Base-by-base conservation (phyloP, 176 grass and related monocot genomes). In the Triticum aestivum region DNA sequence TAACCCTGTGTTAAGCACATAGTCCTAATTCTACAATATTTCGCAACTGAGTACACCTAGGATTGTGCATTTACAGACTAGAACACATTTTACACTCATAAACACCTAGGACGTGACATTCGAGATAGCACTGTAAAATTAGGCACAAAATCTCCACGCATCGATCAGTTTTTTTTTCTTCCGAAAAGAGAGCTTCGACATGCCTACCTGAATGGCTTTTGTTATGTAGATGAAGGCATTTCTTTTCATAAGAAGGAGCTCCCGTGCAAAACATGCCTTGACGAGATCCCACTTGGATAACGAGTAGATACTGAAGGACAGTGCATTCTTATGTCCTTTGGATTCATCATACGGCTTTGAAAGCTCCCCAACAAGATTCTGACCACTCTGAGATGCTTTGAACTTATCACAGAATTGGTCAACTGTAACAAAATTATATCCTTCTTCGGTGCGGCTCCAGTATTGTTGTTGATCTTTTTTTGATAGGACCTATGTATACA, bases 381-480 rank as follows among this genome's bases (percentile, higher is more conserved):
- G 77, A 76, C 92, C 91, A 78, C 86, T n/a, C 70, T 93, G 89
- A 61, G 85, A 89, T 37, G 63, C 51, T 80, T 86, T 90, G 68
- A 95, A 98, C 61, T 67, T 85, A 11, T 87, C 80, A 34, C 69
- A 70, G 11, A 98, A 88, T 29, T 98, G 79, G 54, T 98, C 83
- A 45, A 93, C 77, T 8, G 83, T 84, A 58, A 95, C 82, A 82
- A 90, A 98, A 18, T 41, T 87, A n/a, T 98, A 90, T 45, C n/a
- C 70, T 85, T 90, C 83, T 26, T 79, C 26, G 13, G n/a, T 42
- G 32, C 2, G 67, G 49, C 23, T 88, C 95, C 92, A 97, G 56
- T 97, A 93, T 56, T 94, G 92, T 2, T 82, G 65, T 85, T 97
- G 95, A 88, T 97, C 92, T 39, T 94, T 97, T 79, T 69, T 93